These are phyloP conservation scores for Claviceps humidiphila DNA, from an alignment of 2,329 filamentous ascomycete species.

Conservation along the genomic window DNA sequence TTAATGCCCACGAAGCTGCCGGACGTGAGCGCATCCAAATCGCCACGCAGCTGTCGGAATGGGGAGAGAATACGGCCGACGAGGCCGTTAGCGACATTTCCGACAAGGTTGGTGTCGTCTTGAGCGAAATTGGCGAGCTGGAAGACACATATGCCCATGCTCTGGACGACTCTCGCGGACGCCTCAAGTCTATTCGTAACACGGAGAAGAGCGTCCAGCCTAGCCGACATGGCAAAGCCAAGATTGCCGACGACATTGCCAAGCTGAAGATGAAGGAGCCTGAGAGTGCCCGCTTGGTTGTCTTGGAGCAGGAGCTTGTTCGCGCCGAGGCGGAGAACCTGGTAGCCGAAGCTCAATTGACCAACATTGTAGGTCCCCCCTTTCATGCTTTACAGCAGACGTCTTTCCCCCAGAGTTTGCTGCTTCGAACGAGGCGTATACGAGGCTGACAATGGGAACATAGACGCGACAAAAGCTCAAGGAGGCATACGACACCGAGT, in stretches of 20 bases:
- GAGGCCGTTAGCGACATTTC: slow-evolving; percentile 79
- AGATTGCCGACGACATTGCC: slow-evolving; percentile 85
- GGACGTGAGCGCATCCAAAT: slow-evolving; percentile 74
- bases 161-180: slow-evolving; percentile 68
- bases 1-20: slow-evolving; percentile 71
- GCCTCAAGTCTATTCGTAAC: slow-evolving; percentile 87
- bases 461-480: slow-evolving; percentile 93
- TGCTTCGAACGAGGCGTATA: neutral
- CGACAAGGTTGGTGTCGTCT: slow-evolving; percentile 87
- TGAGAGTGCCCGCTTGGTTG: slow-evolving; percentile 64
- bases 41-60: slow-evolving; percentile 84
- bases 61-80: slow-evolving; percentile 86
- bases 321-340: slow-evolving; percentile 90
- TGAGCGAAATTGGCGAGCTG: slow-evolving; percentile 87
- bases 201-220: slow-evolving; percentile 94
- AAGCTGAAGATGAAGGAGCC: slow-evolving; percentile 88
- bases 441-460: slow-evolving; percentile 48
- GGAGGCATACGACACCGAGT: slow-evolving; percentile 81
- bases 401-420: neutral
- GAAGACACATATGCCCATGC: slow-evolving; percentile 80
- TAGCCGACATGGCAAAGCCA: slow-evolving; percentile 71
- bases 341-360: slow-evolving; percentile 91
- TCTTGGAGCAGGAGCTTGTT: slow-evolving; percentile 91
- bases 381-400: neutral
- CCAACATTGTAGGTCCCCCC: slow-evolving; percentile 61